Conservation (phyloP, 108 stramenopile species). For the Pseudonitzschia pungens region DNA sequence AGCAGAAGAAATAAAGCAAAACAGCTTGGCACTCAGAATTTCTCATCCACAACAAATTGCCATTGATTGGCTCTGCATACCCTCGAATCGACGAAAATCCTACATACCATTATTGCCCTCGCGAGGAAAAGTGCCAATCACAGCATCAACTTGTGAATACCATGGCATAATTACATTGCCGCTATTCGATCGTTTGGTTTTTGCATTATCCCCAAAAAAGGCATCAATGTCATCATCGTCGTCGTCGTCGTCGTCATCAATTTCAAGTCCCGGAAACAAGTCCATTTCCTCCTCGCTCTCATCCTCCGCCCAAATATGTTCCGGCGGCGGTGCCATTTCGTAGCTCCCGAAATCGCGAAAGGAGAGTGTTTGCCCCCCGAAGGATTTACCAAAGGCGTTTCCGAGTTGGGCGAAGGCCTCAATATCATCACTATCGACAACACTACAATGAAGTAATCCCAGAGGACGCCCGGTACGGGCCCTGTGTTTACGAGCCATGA, state of each 20-base stretch:
- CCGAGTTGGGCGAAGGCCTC: conserved; percentile 84
- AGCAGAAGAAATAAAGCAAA: background rate
- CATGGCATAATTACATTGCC: conserved; percentile 82
- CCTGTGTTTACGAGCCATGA: conserved; percentile 69
- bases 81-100: background rate
- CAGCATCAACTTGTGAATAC: conserved; percentile 86
- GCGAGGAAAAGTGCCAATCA: conserved; percentile 70
- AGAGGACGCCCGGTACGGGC: conserved; percentile 55
- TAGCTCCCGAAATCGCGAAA: conserved; percentile 81
- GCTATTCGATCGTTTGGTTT: conserved; percentile 38
- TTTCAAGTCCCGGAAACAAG: conserved; percentile 1
- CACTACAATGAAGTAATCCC: conserved; percentile 83
- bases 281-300: conserved; percentile 16
- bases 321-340: conserved; percentile 81
- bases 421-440: conserved; percentile 77
- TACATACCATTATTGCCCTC: conserved; percentile 42
- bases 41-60: background rate
- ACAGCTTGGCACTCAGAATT: background rate
- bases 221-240: conserved; percentile 38
- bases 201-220: conserved; percentile 65
- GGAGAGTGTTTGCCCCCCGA: conserved; percentile 67
- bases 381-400: conserved; percentile 80
- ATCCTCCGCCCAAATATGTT: conserved; percentile 63
- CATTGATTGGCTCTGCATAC: background rate
- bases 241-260: conserved; percentile 42